Conservation (phyloP, 768 basidiomycete genomes). For the Suillus luteus region DNA sequence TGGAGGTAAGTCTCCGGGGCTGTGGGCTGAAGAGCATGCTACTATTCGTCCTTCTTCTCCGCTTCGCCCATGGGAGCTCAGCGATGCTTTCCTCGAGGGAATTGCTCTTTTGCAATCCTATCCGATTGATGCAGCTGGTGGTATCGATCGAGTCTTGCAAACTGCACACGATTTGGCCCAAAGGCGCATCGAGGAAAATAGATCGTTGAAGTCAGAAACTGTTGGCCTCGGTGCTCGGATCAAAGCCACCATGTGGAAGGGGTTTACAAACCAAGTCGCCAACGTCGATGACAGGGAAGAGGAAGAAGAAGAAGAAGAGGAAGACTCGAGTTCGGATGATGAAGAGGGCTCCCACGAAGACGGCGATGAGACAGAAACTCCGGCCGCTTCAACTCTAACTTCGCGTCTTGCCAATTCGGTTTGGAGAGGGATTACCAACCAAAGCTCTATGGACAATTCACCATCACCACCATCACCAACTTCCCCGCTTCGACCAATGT, state of each 20-base stretch:
- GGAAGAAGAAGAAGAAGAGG: constrained; percentile 32
- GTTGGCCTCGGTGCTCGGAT: constrained; percentile 57
- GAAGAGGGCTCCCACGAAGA: constrained; percentile 36
- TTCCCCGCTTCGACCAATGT: constrained; percentile 31
- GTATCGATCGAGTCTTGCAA: constrained; percentile 70
- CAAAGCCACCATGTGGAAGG: constrained; percentile 65
- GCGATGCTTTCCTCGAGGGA: constrained; percentile 68
- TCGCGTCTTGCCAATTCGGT: constrained; percentile 62
- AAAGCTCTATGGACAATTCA: constrained; percentile 61
- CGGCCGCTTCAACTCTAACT: constrained; percentile 41
- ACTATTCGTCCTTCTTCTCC: constrained; percentile 43
- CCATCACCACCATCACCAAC: constrained; percentile 43
- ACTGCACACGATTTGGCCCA: constrained; percentile 61
- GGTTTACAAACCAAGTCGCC: constrained; percentile 56
- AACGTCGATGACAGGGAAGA: constrained; percentile 37
- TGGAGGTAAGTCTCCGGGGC: constrained; percentile 41
- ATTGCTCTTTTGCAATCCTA: constrained; percentile 65
- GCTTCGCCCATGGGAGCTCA: constrained; percentile 50
- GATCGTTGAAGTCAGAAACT: constrained; percentile 33
- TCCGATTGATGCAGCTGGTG: constrained; percentile 65
- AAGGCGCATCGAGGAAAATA: constrained; percentile 47
- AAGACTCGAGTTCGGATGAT: constrained; percentile 29
- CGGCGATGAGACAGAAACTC: constrained; percentile 49
- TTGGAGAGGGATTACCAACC: constrained; percentile 78
- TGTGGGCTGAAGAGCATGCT: constrained; percentile 55